Percentiles rank a stretch among this genome's conserved stretches.
phyloP scores from a whole-genome alignment of 768 basidiomycete species.

The Suillus sp. region DNA sequence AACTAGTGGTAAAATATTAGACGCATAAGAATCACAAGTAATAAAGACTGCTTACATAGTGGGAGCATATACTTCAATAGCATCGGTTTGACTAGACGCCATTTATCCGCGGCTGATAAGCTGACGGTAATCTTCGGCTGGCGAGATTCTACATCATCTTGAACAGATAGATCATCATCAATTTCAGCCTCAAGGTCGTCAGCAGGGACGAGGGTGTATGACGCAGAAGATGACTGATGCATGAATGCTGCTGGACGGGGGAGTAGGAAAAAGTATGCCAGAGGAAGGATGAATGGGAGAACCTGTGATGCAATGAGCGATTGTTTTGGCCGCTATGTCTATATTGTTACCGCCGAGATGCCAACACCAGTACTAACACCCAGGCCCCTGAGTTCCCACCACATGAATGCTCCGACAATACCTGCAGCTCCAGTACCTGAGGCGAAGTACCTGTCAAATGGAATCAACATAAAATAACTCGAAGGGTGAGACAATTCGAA shows the following conservation, averaged over 20 bases:
- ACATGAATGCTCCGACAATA: conserved; percentile 86
- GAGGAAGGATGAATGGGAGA: conserved; percentile 78
- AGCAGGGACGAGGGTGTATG: conserved; percentile 42
- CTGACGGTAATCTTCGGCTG: conserved; percentile 48
- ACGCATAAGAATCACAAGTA: neutral
- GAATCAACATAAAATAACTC: neutral
- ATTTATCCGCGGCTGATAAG: conserved; percentile 74
- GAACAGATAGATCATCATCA: conserved; percentile 21
- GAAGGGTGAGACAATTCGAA: conserved; percentile 31
- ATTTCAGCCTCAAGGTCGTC: conserved; percentile 26
- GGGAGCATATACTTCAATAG: conserved; percentile 90
- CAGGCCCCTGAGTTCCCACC: conserved; percentile 89
- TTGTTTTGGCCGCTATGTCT: conserved; percentile 28
- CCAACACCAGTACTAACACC: conserved; percentile 86
- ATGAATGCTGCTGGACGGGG: conserved; percentile 60
- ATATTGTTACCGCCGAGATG: conserved; percentile 61
- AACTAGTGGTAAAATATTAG: conserved; percentile 38
- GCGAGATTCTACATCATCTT: conserved; percentile 28
- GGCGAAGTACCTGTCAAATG: conserved; percentile 72
- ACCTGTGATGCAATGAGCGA: conserved; percentile 46
- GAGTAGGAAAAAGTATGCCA: conserved; percentile 76
- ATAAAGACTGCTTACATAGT: conserved; percentile 59
- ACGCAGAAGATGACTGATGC: conserved; percentile 36
- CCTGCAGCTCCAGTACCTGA: conserved; percentile 95
- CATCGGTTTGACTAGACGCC: conserved; percentile 78